Percentiles rank a stretch among this genome's conserved stretches.
Evolutionary conservation across 1,284 basidiomycete species (phyloP).

Genomic region (Ustilago loliicola): DNA sequence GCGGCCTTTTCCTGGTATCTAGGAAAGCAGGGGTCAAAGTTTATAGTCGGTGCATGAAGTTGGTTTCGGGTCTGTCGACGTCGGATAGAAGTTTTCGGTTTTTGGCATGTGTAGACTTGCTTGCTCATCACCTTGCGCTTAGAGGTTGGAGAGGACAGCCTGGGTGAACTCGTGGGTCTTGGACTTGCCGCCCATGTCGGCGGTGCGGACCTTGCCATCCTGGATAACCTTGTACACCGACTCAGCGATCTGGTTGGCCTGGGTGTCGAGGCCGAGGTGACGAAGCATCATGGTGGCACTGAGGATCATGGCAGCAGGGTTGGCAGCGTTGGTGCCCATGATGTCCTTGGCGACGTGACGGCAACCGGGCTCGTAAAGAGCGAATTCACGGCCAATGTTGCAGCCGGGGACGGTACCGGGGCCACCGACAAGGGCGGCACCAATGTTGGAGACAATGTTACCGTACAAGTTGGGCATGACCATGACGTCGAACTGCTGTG

Average conservation of each 20-base stretch:
- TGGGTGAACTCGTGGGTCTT: conserved; percentile 70
- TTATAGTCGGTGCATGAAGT: background rate
- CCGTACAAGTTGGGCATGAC: conserved; percentile 97
- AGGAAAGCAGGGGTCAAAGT: background rate
- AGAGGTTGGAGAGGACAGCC: conserved; percentile 67
- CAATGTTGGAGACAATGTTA: conserved; percentile 97
- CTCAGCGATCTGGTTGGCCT: conserved; percentile 93
- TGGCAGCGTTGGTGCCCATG: conserved; percentile 96
- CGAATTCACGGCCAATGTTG: conserved; percentile 97
- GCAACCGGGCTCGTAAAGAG: conserved; percentile 98
- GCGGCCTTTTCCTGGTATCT: background rate
- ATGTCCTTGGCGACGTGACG: conserved; percentile 98
- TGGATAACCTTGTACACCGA: conserved; percentile 95
- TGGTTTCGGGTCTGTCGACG: conserved; percentile 17
- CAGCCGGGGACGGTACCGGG: conserved; percentile 98
- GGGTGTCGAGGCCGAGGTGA: conserved; percentile 94
- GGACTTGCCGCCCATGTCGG: conserved; percentile 86
- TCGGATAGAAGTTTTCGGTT: conserved; percentile 8
- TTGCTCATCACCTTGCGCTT: conserved; percentile 4
- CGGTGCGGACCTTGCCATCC: conserved; percentile 88
- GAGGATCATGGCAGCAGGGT: conserved; percentile 98
- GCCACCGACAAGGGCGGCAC: conserved; percentile 96
- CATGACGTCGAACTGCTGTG: conserved; percentile 98
- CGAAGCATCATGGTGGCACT: conserved; percentile 98
- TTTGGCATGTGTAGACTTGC: conserved; percentile 3